Evolutionary conservation across 2,329 filamentous ascomycete genomes (phyloP).

Genomic region (Arthrobotrys sinensis): DNA sequence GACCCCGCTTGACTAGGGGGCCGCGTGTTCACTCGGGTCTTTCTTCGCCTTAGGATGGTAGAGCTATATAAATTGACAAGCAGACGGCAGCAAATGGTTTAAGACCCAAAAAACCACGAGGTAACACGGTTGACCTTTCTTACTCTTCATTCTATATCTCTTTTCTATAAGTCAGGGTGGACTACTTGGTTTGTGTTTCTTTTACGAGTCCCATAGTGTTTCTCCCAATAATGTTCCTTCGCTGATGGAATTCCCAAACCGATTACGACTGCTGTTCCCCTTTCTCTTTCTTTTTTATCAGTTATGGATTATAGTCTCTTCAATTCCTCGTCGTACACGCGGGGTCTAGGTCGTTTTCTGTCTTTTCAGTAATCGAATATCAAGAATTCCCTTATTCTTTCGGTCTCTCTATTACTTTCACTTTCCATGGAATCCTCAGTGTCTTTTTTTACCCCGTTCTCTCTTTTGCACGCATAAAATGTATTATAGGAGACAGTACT

Average conservation of each 20-base stretch:
- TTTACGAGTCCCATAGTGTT: constrained; percentile 46
- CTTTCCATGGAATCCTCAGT: constrained; percentile 5
- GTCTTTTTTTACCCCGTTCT: not conserved
- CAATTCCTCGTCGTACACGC: constrained; percentile 1
- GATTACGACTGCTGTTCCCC: constrained; percentile 33
- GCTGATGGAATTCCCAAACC: constrained; percentile 33
- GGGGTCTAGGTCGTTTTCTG: constrained; percentile 17
- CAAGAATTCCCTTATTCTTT: constrained; percentile 30
- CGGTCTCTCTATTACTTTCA: constrained; percentile 12
- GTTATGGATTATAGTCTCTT: constrained; percentile 35
- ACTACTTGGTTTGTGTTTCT: constrained; percentile 47
- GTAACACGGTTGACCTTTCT: constrained; percentile 21
- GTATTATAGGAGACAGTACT: constrained; percentile 36
- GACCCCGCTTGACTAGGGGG: constrained; percentile 9
- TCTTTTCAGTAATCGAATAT: constrained; percentile 34
- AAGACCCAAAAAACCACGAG: constrained; percentile 12
- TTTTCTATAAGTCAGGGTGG: constrained; percentile 42
- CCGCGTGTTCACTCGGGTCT: constrained; percentile 36
- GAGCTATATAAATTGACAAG: constrained; percentile 30
- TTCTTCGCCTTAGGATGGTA: constrained; percentile 12
- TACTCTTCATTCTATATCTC: constrained; percentile 4
- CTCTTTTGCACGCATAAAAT: constrained; percentile 13
- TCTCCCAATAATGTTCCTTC: constrained; percentile 13
- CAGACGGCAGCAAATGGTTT: constrained; percentile 11
- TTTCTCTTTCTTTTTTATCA: constrained; percentile 8